Conservation (phyloP, 441 rosid genomes). For the Aquilaria agallochum region DNA sequence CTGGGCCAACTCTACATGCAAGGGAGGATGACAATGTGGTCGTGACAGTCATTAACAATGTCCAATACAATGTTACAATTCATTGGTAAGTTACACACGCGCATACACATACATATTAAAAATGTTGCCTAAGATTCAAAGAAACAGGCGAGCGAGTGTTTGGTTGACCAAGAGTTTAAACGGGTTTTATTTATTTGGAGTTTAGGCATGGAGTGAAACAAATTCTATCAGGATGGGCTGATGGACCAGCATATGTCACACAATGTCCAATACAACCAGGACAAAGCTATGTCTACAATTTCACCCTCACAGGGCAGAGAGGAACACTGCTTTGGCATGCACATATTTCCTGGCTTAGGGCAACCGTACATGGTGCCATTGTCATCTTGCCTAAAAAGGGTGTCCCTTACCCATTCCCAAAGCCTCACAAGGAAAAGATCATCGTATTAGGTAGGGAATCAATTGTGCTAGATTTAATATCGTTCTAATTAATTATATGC, state of each 20-base stretch:
- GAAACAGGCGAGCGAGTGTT: no score
- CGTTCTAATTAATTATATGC: no score
- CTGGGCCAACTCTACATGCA: conserved; percentile 52
- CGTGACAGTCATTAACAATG: conserved; percentile 42
- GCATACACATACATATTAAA: no score
- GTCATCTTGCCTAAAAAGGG: conserved; percentile 45
- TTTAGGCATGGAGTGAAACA: conserved; percentile 53
- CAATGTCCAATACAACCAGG: conserved; percentile 59
- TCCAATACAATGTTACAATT: conserved; percentile 41
- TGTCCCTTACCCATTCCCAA: conserved; percentile 44
- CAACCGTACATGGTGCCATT: conserved; percentile 50
- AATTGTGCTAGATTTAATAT: background rate
- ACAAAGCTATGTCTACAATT: conserved; percentile 39
- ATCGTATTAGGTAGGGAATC: conserved; percentile 36
- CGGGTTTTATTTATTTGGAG: background rate
- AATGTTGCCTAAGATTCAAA: no score
- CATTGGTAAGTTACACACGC: conserved; percentile 34
- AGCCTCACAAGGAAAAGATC: conserved; percentile 35
- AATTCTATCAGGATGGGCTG: conserved; percentile 45
- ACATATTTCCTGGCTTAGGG: conserved; percentile 54
- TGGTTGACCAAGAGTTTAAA: no score
- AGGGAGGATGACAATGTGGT: conserved; percentile 48
- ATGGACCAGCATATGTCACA: conserved; percentile 49
- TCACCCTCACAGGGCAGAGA: conserved; percentile 51
- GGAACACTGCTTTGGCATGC: conserved; percentile 63